Base-by-base conservation (phyloP, 208 protist genomes). In the Leptomonas pyrrhocoris region DNA sequence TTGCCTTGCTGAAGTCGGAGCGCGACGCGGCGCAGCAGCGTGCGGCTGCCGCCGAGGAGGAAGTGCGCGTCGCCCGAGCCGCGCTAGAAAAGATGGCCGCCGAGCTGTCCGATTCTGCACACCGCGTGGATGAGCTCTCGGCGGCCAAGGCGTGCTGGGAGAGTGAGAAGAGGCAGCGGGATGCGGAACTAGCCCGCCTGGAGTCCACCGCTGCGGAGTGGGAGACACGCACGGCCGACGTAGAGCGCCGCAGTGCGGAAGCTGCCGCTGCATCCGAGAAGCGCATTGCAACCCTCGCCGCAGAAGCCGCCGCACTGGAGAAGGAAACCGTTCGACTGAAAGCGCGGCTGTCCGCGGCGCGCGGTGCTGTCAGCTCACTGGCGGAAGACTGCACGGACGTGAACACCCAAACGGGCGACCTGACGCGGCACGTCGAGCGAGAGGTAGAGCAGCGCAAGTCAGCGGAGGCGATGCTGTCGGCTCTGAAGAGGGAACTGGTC, bases 401-500 rank as follows among this genome's bases (percentile, higher is more conserved):
- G 16, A 34, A 36, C 42, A 23, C 42, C 31, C 16, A 49, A 19
- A 18, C 40, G 16, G 36, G 9, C 21, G 27, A 34, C 2, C 53
- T 60, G 36, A 7, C 48, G 38, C 40, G 27, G 4, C 23, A 58
- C 38, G 19, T 40, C 50, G 45, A 50, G 2, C 43, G 13, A 9
- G 59, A 8, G 31, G 11, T 34, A 15, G 59, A 56, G 28, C 25
- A 38, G 56, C 45, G 55, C 46, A n/a, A 36, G 31, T 31, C 5
- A n/a, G 58, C 30, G 27, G 70, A 43, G 50, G 30, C 36, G 18
- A 58, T 51, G 25, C 49, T 65, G 28, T 60, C 2, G 31, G 27
- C 58, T 25, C 60, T 72, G 61, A 31, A 63, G 21, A 11, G 0
- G 15, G 63, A 81, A 21, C 59, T 85, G 21, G 57, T 56, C 7